Percentiles rank a stretch among this genome's conserved stretches.
These are phyloP conservation scores for Candida labiduridarum DNA, from an alignment of 1,139 yeast species.

Conservation along the genomic window DNA sequence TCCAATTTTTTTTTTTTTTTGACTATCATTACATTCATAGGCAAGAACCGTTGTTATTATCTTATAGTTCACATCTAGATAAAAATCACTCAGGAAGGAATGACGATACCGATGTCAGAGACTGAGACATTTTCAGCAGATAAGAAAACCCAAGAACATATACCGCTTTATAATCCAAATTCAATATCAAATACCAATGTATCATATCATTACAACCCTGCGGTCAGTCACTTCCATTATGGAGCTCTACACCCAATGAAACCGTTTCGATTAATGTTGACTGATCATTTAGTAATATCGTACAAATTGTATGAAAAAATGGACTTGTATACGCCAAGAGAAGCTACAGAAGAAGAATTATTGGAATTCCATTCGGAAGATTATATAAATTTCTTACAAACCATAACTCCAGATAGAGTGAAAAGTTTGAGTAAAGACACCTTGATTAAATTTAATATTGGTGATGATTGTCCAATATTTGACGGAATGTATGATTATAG, in stretches of 20 bases:
- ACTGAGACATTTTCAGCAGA: constrained; percentile 52
- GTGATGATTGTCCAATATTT: constrained; percentile 97
- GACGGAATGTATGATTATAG: constrained; percentile 93
- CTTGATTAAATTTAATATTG: constrained; percentile 82
- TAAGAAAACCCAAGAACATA: constrained; percentile 53
- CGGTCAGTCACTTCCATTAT: constrained; percentile 80
- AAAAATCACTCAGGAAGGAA: constrained; percentile 1
- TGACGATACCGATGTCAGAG: constrained; percentile 23
- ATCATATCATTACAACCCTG: constrained; percentile 86
- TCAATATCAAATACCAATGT: constrained; percentile 51
- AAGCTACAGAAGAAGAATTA: constrained; percentile 81
- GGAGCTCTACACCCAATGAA: constrained; percentile 98
- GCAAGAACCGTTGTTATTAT: no score
- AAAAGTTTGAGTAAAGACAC: constrained; percentile 57
- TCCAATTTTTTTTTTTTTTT: no score
- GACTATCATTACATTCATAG: no score
- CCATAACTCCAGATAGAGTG: constrained; percentile 80
- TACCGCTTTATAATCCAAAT: constrained; percentile 60
- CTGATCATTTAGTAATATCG: constrained; percentile 86
- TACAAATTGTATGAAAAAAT: constrained; percentile 85
- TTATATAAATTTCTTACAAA: constrained; percentile 76
- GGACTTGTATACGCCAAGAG: constrained; percentile 84
- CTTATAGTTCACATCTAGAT: no score
- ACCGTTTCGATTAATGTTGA: constrained; percentile 91
- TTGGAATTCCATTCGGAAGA: constrained; percentile 84